Percentiles rank a stretch among this genome's conserved stretches.
Evolutionary conservation across 352 stramenopile genomes (phyloP).

Genomic region (Thalassiosira mediterranea): DNA sequence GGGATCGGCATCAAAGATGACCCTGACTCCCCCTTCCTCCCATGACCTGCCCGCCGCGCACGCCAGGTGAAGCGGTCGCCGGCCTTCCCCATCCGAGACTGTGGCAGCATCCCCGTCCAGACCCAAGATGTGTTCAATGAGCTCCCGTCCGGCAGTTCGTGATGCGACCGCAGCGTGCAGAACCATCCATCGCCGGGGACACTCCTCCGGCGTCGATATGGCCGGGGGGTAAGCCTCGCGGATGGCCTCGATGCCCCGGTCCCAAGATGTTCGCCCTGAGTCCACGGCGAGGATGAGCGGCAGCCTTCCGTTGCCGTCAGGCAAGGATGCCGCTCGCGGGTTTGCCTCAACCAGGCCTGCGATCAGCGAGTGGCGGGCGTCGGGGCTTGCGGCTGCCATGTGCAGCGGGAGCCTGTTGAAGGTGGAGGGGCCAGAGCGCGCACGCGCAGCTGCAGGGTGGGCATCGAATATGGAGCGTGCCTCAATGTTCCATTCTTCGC

Average conservation of each 20-base stretch:
- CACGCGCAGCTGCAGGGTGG: slow-evolving; percentile 39
- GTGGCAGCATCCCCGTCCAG: slow-evolving; percentile 50
- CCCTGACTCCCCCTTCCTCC: slow-evolving; percentile 51
- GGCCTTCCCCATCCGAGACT: slow-evolving; percentile 51
- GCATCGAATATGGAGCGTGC: slow-evolving; percentile 62
- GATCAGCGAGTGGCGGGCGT: slow-evolving; percentile 58
- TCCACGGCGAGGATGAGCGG: slow-evolving; percentile 71
- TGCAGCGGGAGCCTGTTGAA: slow-evolving; percentile 65
- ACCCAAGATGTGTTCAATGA: slow-evolving; percentile 62
- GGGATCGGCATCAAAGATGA: slow-evolving; percentile 67
- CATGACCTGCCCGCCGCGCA: slow-evolving; percentile 60
- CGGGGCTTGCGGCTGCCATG: slow-evolving; percentile 62
- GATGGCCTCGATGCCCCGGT: slow-evolving; percentile 60
- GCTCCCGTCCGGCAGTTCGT: slow-evolving; percentile 28
- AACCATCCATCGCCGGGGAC: slow-evolving; percentile 60
- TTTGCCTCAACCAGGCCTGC: slow-evolving; percentile 64
- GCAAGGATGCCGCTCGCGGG: slow-evolving; percentile 54
- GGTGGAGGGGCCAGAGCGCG: slow-evolving; percentile 41
- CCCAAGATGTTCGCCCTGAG: slow-evolving; percentile 60
- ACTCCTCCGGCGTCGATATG: slow-evolving; percentile 55
- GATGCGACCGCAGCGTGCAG: slow-evolving; percentile 63
- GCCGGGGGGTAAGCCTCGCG: slow-evolving; percentile 60
- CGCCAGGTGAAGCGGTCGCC: slow-evolving; percentile 71
- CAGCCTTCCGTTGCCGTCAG: slow-evolving; percentile 61
- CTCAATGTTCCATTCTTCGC: slow-evolving; percentile 62